A percentile compares a stretch with the other conserved stretches of the same genome.
phyloP scores from a whole-genome alignment of 345 rosid species.

The Citrus cavaleriei region DNA sequence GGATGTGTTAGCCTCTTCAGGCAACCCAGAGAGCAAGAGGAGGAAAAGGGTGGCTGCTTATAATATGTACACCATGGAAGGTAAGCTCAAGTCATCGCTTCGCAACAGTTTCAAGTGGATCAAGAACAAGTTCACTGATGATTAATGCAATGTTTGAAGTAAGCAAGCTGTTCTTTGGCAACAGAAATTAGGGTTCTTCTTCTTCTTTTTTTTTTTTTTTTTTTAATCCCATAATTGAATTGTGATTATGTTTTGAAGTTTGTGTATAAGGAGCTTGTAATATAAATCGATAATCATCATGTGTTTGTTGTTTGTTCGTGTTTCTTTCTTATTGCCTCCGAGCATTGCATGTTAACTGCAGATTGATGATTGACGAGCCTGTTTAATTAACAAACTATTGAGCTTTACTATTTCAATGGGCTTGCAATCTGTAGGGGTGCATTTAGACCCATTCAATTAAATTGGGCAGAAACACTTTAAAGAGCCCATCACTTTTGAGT shows the following conservation, averaged over 20 bases:
- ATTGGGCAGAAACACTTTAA: too few relatives aligned
- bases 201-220: too few relatives aligned
- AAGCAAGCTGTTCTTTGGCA: background rate
- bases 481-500: too few relatives aligned
- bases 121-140: constrained; percentile 46
- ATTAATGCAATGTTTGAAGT: constrained; percentile 18
- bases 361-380: too few relatives aligned
- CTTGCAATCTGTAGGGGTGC: too few relatives aligned
- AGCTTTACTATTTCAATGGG: too few relatives aligned
- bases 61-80: constrained; percentile 50
- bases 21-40: constrained; percentile 54
- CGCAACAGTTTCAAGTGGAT: constrained; percentile 67
- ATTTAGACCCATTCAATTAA: too few relatives aligned
- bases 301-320: background rate
- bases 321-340: background rate
- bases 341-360: too few relatives aligned
- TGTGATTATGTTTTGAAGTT: background rate
- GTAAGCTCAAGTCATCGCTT: constrained; percentile 52
- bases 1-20: constrained; percentile 13
- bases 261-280: background rate
- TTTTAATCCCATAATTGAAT: background rate
- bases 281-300: background rate
- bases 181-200: too few relatives aligned
- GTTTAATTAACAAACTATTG: too few relatives aligned
- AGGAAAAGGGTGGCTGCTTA: constrained; percentile 58